Evolutionary conservation across 116 monocot species (phyloP).

Genomic region (Dioscorea cayenensis): DNA sequence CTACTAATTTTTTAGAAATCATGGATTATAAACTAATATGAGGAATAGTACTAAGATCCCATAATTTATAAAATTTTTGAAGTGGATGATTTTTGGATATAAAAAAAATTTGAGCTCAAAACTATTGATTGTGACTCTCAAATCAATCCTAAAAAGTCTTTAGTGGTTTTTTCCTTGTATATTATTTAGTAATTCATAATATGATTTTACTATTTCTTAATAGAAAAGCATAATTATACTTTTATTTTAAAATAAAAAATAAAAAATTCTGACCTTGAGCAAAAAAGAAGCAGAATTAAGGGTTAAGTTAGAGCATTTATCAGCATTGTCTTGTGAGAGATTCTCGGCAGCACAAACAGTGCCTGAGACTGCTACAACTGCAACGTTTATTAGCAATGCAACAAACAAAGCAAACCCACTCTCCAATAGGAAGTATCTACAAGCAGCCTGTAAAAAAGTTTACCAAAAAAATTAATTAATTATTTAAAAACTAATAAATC

Average conservation of each 20-base stretch:
- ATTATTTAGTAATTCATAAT: too few species aligned
- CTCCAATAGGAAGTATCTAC: constrained; percentile 7
- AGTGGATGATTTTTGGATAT: too few species aligned
- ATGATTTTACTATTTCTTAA: too few species aligned
- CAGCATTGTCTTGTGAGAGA: constrained; percentile 10
- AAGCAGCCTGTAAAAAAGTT: background rate
- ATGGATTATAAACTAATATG: too few species aligned
- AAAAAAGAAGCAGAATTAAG: constrained; percentile 17
- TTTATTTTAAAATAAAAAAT: background rate
- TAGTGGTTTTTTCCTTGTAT: too few species aligned
- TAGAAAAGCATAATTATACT: background rate
- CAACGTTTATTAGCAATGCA: constrained; percentile 7
- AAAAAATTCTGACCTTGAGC: constrained; percentile 8
- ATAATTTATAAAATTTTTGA: too few species aligned
- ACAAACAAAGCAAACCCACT: background rate
- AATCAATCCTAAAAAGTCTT: too few species aligned
- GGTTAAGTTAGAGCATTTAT: constrained; percentile 11
- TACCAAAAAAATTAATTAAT: background rate
- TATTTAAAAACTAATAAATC: background rate
- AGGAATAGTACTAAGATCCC: too few species aligned
- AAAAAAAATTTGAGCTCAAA: too few species aligned
- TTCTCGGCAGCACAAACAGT: constrained; percentile 15
- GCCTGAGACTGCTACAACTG: constrained; percentile 5
- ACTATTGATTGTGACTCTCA: too few species aligned
- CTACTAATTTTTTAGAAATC: too few species aligned